phyloP scores from a whole-genome alignment of 2,329 filamentous ascomycete genomes.

The Bisporella sp. region DNA sequence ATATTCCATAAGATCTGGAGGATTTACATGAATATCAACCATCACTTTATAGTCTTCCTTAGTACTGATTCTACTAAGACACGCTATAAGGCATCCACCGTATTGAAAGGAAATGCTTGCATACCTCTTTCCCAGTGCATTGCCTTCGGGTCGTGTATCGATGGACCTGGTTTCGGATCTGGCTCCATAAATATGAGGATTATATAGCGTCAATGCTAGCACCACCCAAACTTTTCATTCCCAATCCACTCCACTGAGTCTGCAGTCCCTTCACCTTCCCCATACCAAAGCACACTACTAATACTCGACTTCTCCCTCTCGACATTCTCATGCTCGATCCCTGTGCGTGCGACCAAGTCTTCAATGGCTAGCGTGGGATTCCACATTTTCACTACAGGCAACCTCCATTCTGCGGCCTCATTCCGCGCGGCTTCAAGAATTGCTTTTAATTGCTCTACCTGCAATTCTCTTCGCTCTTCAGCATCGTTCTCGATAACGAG shows the following conservation, averaged over 20 bases:
- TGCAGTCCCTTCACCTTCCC: slow-evolving; percentile 35
- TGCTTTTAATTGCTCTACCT: slow-evolving; percentile 43
- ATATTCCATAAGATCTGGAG: no score
- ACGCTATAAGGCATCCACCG: no score
- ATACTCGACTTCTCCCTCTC: slow-evolving; percentile 58
- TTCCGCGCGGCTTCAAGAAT: slow-evolving; percentile 59
- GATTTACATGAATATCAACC: no score
- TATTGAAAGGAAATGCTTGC: no score
- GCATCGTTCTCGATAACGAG: slow-evolving; percentile 55
- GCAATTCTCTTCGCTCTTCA: not conserved
- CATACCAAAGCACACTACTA: slow-evolving; percentile 63
- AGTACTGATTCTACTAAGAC: no score
- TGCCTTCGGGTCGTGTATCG: no score
- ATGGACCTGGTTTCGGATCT: no score
- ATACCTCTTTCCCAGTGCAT: no score
- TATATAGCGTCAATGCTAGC: not conserved
- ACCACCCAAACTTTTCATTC: slow-evolving; percentile 74
- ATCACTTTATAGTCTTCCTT: no score
- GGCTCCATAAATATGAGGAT: no score
- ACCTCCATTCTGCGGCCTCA: slow-evolving; percentile 64
- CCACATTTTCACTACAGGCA: slow-evolving; percentile 71
- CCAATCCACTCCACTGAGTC: slow-evolving; percentile 58
- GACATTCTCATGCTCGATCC: slow-evolving; percentile 41
- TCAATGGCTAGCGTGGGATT: slow-evolving; percentile 57
- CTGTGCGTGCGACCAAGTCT: slow-evolving; percentile 37